Percentiles rank a stretch among this genome's conserved stretches.
These are phyloP conservation scores for Sphaerostilbella broomeana DNA, from an alignment of 2,329 filamentous ascomycete genomes.

Conservation along the genomic window DNA sequence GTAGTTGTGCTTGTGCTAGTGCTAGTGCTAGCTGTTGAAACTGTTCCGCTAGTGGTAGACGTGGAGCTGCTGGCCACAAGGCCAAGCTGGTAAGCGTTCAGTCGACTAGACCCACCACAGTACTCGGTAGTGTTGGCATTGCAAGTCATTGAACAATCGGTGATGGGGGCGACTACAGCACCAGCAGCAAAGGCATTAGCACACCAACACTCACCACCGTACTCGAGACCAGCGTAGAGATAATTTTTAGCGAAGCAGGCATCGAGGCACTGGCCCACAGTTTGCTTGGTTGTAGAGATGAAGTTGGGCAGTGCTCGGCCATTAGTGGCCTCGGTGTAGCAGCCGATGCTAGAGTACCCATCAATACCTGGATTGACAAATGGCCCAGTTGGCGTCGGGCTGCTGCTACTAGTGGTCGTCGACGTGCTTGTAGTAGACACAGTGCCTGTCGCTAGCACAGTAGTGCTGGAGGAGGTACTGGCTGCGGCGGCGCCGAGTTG, in stretches of 20 bases:
- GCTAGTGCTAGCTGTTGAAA: not conserved
- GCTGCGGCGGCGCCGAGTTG: constrained; percentile 9
- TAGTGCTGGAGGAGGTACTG: constrained; percentile 11
- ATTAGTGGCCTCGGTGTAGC: constrained; percentile 30
- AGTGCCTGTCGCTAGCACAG: too few relatives aligned
- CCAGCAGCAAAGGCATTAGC: constrained; percentile 25
- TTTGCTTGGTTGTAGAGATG: constrained; percentile 19
- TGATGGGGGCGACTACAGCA: constrained; percentile 22
- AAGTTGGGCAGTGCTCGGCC: constrained; percentile 28
- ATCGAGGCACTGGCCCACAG: constrained; percentile 28
- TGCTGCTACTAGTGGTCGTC: constrained; percentile 17
- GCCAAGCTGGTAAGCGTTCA: constrained; percentile 30
- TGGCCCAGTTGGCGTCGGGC: not conserved
- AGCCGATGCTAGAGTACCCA: constrained; percentile 32
- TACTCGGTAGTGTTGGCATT: constrained; percentile 32
- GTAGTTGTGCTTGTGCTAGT: not conserved
- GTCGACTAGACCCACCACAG: constrained; percentile 30
- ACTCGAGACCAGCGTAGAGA: constrained; percentile 31
- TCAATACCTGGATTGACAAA: constrained; percentile 32
- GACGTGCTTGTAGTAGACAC: constrained; percentile 22
- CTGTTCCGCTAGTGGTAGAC: constrained; percentile 21
- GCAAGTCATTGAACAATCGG: constrained; percentile 31
- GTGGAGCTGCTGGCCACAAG: not conserved
- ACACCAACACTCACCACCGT: constrained; percentile 37
- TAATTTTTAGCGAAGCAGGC: constrained; percentile 27